These are phyloP conservation scores for Pichia sp. DNA, from an alignment of 1,139 yeast species.

Conservation along the genomic window DNA sequence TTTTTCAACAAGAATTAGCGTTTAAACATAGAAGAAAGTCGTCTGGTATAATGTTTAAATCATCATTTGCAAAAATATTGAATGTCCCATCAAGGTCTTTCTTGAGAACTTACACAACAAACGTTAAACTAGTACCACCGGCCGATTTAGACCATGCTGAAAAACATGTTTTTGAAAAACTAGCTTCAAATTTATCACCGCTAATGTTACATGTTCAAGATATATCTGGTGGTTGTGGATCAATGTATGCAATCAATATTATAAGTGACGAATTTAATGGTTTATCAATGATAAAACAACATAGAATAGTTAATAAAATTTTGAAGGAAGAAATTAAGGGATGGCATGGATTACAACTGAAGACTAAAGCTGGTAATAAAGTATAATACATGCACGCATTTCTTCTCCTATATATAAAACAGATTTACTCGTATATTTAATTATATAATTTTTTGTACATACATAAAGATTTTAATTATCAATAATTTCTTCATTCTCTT, in stretches of 20 bases:
- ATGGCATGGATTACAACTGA: slow-evolving; percentile 93
- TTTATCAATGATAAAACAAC: slow-evolving; percentile 80
- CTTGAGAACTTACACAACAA: background rate
- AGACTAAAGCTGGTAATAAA: slow-evolving; percentile 45
- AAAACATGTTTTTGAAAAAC: slow-evolving; percentile 49
- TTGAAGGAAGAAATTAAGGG: slow-evolving; percentile 78
- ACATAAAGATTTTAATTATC: slow-evolving; percentile 29
- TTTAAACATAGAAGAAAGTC: background rate
- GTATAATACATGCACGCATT: too few species aligned
- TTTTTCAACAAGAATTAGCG: background rate
- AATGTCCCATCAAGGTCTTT: background rate
- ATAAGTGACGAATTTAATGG: slow-evolving; percentile 74
- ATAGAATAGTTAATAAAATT: slow-evolving; percentile 74
- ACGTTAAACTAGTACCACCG: background rate
- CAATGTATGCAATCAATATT: slow-evolving; percentile 87
- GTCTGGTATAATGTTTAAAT: background rate
- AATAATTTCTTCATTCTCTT: slow-evolving; percentile 72
- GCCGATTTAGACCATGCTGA: slow-evolving; percentile 55
- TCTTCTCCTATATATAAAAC: background rate
- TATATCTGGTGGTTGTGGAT: slow-evolving; percentile 94
- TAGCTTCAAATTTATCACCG: slow-evolving; percentile 54
- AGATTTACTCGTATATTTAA: background rate
- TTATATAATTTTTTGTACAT: background rate
- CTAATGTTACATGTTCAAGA: slow-evolving; percentile 60
- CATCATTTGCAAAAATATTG: background rate